These are phyloP conservation scores for Cytospora mali DNA, from an alignment of 2,329 filamentous ascomycete species.

Conservation along the genomic window DNA sequence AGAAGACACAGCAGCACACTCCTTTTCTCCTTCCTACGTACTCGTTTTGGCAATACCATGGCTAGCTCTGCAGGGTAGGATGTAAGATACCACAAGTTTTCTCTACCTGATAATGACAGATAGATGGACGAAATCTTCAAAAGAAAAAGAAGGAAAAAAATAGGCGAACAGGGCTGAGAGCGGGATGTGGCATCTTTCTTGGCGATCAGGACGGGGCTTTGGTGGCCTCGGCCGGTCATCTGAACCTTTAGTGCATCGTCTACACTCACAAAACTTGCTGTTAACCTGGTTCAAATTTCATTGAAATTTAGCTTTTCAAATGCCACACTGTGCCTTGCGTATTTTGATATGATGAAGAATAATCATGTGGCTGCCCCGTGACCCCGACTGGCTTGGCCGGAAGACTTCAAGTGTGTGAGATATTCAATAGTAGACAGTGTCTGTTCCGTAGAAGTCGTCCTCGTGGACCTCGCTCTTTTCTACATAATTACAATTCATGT, in stretches of 20 bases:
- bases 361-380: not conserved
- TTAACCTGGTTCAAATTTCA: not conserved
- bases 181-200: not conserved
- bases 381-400: not conserved
- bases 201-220: not conserved
- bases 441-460: no score
- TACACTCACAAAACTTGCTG: not conserved
- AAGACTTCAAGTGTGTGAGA: no score
- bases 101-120: not conserved
- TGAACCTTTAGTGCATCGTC: not conserved
- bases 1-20: constrained; percentile 30
- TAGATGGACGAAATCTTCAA: not conserved
- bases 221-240: not conserved
- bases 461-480: not conserved
- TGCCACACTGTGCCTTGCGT: not conserved
- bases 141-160: not conserved
- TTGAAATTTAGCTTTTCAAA: not conserved
- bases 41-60: not conserved
- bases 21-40: not conserved
- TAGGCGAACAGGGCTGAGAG: not conserved
- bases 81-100: constrained; percentile 13
- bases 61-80: no score
- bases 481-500: not conserved
- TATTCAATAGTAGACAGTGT: no score
- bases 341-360: not conserved